Conservation (phyloP, 805 yeast species). For the Barnettozyma siamensis region DNA sequence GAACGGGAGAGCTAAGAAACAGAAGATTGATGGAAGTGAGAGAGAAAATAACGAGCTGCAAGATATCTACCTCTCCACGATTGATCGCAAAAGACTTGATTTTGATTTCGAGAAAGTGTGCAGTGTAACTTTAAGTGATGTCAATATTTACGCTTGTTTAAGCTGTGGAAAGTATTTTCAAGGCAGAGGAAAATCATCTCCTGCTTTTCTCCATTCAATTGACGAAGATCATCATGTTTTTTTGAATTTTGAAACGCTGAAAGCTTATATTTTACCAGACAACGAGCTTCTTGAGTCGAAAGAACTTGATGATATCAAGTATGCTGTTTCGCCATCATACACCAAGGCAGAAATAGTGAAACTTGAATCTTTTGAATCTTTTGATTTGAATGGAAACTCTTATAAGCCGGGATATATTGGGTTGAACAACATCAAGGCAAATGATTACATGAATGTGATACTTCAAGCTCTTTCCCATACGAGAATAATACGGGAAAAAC, state of each 20-base stretch:
- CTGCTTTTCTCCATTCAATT: slow-evolving; percentile 64
- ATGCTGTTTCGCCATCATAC: slow-evolving; percentile 48
- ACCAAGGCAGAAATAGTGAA: slow-evolving; percentile 27
- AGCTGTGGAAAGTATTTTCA: slow-evolving; percentile 69
- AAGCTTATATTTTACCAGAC: slow-evolving; percentile 60
- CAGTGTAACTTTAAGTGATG: slow-evolving; percentile 51
- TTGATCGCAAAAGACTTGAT: slow-evolving; percentile 36
- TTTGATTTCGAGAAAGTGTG: slow-evolving; percentile 70
- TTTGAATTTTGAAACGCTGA: slow-evolving; percentile 45
- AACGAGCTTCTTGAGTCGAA: slow-evolving; percentile 37
- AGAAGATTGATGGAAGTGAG: background rate
- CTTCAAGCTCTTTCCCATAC: slow-evolving; percentile 54
- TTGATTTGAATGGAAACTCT: slow-evolving; percentile 38
- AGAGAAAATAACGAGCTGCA: slow-evolving; percentile 1
- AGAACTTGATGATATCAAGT: slow-evolving; percentile 45
- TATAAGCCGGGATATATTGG: slow-evolving; percentile 67
- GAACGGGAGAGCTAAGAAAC: background rate
- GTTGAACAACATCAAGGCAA: slow-evolving; percentile 44
- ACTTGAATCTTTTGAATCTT: slow-evolving; percentile 24
- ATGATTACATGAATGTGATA: slow-evolving; percentile 53
- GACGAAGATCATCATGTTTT: slow-evolving; percentile 58
- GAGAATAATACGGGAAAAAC: slow-evolving; percentile 40
- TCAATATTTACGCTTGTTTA: slow-evolving; percentile 66
- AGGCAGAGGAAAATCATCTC: slow-evolving; percentile 59
- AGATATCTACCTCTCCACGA: slow-evolving; percentile 26